Conservation (phyloP, 768 basidiomycete genomes). For the Amanita phalloides region DNA sequence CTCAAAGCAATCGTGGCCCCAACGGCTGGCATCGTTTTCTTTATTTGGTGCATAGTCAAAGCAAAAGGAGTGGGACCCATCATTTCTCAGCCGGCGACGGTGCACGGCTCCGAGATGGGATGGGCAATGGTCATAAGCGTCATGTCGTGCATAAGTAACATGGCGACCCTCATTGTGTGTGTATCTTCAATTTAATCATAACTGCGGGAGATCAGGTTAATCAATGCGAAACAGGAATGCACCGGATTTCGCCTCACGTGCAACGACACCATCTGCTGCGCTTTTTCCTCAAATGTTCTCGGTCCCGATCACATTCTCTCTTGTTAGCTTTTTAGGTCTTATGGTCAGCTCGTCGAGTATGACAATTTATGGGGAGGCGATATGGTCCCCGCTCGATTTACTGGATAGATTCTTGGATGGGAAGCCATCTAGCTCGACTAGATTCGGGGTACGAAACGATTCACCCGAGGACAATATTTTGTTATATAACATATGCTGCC, state of each 20-base stretch:
- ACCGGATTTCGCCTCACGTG: conserved; percentile 66
- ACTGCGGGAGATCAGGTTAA: neutral
- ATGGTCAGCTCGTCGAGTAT: conserved; percentile 72
- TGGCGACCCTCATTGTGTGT: conserved; percentile 63
- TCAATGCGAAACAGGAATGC: conserved; percentile 39
- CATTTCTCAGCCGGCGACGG: conserved; percentile 47
- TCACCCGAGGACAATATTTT: neutral
- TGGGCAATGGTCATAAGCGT: conserved; percentile 69
- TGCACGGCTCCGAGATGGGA: conserved; percentile 57
- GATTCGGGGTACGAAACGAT: conserved; percentile 42
- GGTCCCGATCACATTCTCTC: conserved; percentile 60
- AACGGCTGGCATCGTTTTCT: conserved; percentile 58
- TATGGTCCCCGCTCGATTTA: conserved; percentile 74
- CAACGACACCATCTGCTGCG: conserved; percentile 44
- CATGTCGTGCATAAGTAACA: conserved; percentile 75
- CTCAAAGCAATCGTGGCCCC: conserved; percentile 68
- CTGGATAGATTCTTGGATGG: conserved; percentile 60
- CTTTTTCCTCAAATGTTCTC: conserved; percentile 59
- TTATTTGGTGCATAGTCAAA: conserved; percentile 70
- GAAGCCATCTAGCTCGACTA: conserved; percentile 47
- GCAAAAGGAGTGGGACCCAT: conserved; percentile 73
- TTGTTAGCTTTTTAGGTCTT: conserved; percentile 74
- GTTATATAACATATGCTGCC: neutral
- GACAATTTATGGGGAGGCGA: conserved; percentile 63
- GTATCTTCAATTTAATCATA: conserved; percentile 11